phyloP scores from a whole-genome alignment of 2,329 filamentous ascomycete genomes.

The Ramichloridium luteum region DNA sequence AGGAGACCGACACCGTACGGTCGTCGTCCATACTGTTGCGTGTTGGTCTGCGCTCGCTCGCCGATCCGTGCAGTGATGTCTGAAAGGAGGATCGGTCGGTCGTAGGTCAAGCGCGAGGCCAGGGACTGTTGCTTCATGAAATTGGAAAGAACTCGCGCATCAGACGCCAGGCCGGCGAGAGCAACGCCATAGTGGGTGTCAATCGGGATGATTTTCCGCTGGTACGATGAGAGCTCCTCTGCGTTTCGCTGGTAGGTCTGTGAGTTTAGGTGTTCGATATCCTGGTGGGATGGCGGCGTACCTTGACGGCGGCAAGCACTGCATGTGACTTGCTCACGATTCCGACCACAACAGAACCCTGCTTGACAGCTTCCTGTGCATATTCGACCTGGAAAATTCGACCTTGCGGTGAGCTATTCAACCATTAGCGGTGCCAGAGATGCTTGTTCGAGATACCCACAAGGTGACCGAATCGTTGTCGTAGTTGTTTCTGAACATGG shows the following conservation, averaged over 20 bases:
- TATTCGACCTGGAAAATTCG: conserved; percentile 99
- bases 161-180: conserved; percentile 91
- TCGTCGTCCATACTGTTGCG: conserved; percentile 90
- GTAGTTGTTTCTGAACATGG: conserved; percentile 99
- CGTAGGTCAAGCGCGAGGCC: conserved; percentile 88
- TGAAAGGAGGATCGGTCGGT: conserved; percentile 80
- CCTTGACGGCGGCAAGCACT: conserved; percentile 93
- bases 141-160: conserved; percentile 97
- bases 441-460: conserved; percentile 41
- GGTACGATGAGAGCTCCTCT: conserved; percentile 98
- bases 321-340: conserved; percentile 97
- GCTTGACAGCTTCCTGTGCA: conserved; percentile 96
- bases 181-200: conserved; percentile 92
- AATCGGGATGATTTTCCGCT: conserved; percentile 97
- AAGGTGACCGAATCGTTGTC: conserved; percentile 99
- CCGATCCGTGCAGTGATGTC: conserved; percentile 85
- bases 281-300: conserved; percentile 28
- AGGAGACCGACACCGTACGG: conserved; percentile 92
- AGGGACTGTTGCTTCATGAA: conserved; percentile 99
- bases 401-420: conserved; percentile 84
- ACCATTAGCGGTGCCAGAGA: conserved; percentile 10
- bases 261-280: conserved; percentile 5
- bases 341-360: conserved; percentile 94
- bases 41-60: conserved; percentile 94
- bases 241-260: conserved; percentile 64